Percentiles rank a stretch among this genome's conserved stretches.
These are phyloP conservation scores for Apiotrichum laibachii DNA, from an alignment of 1,284 basidiomycete genomes.

Conservation along the genomic window DNA sequence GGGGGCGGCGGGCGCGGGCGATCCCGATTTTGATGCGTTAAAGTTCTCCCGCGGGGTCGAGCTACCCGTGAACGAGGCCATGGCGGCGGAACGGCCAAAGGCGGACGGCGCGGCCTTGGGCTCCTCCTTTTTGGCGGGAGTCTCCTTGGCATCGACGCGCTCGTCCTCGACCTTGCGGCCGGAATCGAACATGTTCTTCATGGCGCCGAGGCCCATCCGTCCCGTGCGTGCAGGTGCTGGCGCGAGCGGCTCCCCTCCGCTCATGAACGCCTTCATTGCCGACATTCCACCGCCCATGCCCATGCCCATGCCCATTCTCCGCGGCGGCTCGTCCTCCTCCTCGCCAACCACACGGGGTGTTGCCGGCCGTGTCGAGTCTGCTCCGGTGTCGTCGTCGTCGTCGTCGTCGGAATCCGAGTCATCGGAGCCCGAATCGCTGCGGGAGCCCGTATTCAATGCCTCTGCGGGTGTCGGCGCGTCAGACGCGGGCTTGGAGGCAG, in stretches of 20 bases:
- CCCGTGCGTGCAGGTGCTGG: neutral
- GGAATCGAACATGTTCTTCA: conserved; percentile 4
- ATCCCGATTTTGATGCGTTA: neutral
- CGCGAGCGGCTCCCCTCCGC: neutral
- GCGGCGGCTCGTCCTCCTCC: conserved; percentile 24
- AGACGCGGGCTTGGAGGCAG: neutral
- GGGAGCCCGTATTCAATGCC: conserved; percentile 9
- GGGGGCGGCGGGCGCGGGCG: conserved; percentile 34
- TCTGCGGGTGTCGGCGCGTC: conserved; percentile 22
- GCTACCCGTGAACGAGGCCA: conserved; percentile 21
- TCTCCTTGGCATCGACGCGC: neutral
- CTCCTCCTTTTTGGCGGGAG: neutral
- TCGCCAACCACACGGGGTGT: conserved; percentile 25
- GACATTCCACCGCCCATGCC: neutral
- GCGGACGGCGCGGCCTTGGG: conserved; percentile 14
- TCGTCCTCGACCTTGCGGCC: conserved; percentile 5
- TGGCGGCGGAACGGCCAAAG: conserved; percentile 30
- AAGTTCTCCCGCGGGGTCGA: neutral
- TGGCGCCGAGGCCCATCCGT: neutral
- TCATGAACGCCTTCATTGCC: neutral
- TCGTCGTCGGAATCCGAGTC: conserved; percentile 7
- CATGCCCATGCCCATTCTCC: conserved; percentile 2
- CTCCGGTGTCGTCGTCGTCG: conserved; percentile 1
- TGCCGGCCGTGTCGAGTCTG: conserved; percentile 15
- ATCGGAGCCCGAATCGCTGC: neutral